Evolutionary conservation across 108 stramenopile species (phyloP).

Genomic region (Nitzschia palea): DNA sequence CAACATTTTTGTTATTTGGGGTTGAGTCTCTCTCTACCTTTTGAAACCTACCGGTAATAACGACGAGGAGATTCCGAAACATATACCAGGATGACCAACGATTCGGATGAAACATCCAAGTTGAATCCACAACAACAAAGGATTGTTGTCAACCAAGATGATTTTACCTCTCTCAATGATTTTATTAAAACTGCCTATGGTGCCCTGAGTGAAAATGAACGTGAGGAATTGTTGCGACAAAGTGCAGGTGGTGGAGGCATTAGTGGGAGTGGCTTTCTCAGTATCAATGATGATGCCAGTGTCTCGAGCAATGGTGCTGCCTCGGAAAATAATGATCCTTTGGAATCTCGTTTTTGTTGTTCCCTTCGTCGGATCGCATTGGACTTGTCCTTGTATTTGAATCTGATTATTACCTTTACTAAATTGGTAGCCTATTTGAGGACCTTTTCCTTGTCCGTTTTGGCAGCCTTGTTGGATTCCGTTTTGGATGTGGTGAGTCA

Average conservation of each 20-base stretch:
- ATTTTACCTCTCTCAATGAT: conserved; percentile 25
- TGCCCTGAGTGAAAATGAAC: neutral
- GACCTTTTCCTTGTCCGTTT: conserved; percentile 79
- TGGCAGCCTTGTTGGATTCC: conserved; percentile 88
- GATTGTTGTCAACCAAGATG: neutral
- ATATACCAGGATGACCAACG: conserved; percentile 7
- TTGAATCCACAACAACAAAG: no score
- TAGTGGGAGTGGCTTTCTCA: neutral
- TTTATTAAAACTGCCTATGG: conserved; percentile 33
- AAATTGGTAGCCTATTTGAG: conserved; percentile 79
- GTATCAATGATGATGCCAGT: neutral
- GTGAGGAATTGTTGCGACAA: neutral
- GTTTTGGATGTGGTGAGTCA: conserved; percentile 91
- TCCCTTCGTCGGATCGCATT: conserved; percentile 67
- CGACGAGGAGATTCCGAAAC: neutral
- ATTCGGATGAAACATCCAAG: conserved; percentile 67
- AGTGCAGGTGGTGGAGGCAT: neutral
- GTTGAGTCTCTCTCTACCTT: no score
- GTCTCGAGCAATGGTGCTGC: neutral
- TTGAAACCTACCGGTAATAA: neutral
- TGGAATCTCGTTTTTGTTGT: conserved; percentile 1
- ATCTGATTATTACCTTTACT: conserved; percentile 75
- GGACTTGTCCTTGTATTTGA: conserved; percentile 76
- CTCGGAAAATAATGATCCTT: neutral
- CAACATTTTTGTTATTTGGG: no score